Evolutionary conservation across 202 grass and related monocot species (phyloP), one percentile per base, ranked within the genome.

Genomic region (Panicum hallii): DNA sequence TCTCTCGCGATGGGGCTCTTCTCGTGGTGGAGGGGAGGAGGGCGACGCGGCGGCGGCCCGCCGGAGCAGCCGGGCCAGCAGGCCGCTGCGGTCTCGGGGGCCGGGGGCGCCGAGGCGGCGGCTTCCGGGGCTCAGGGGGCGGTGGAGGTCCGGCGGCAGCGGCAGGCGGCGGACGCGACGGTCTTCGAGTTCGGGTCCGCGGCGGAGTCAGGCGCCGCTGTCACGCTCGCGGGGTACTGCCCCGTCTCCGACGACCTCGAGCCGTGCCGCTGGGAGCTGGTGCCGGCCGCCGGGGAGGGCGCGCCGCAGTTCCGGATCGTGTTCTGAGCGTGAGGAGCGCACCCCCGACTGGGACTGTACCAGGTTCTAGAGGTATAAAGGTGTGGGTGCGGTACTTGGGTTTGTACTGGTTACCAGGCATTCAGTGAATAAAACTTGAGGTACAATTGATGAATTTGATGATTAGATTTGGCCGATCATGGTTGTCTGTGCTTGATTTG

Each of bases 291-390:
- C 0, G 87, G 87, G 1, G 87, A 88, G 13, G 82, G 94, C 69
- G 95, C 95, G 11, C 95, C 95, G 72, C 95, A 93, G 32, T 93
- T 98, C 93, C 93, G 95, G 67, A 95, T 98, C 79, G 93, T 95
- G 40, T 98, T 98, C 83, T 95, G 87, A 95, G 54, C 61, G 44
- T 52, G 40, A 50, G 58, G 66, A 58, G 47, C 12, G 38, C 17
- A 23, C 7, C n/a, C 26, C 28, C 26, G 26, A 36, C 43, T 62
- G 16, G 62, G 69, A 12, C 41, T 23, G 23, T 84, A 49, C 76
- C 36, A 45, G 84, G 75, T 56, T 74, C 53, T 72, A 11, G 79
- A 30, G 40, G 63, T 66, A 72, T 40, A 80, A 77, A 72, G 4
- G 15, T 19, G 45, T 71, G 68, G 1, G 15, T 23, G 36, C 71